Conservation (phyloP, 2,329 filamentous ascomycete genomes). For the Penicillium sp. region DNA sequence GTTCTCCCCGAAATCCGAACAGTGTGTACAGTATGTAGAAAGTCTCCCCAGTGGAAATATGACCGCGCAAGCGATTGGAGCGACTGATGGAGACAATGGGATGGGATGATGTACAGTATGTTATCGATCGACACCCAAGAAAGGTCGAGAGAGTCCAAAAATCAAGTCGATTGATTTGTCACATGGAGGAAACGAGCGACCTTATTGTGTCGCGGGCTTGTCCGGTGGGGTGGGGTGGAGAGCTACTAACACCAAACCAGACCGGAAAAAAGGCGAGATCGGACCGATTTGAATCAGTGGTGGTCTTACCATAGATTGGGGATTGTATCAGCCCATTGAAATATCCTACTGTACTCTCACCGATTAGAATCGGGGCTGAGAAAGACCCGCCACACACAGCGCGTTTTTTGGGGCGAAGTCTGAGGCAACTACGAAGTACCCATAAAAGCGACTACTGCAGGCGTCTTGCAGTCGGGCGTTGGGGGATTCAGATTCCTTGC, state of each 20-base stretch:
- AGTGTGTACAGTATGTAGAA: too few species aligned
- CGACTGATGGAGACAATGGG: not conserved
- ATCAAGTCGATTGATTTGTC: conserved; percentile 5
- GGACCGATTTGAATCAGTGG: not conserved
- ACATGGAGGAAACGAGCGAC: not conserved
- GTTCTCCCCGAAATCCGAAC: conserved; percentile 7
- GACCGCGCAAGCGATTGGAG: conserved; percentile 1
- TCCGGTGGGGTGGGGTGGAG: not conserved
- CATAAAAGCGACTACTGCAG: not conserved
- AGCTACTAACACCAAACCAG: not conserved
- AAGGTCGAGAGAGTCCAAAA: conserved; percentile 2
- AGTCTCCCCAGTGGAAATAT: not conserved
- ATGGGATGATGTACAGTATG: not conserved
- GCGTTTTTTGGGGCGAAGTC: not conserved
- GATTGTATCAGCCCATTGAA: too few species aligned
- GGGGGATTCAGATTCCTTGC: not conserved
- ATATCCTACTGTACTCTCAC: too few species aligned
- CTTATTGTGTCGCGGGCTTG: not conserved
- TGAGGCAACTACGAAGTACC: not conserved
- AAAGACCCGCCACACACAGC: not conserved
- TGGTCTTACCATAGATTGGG: not conserved
- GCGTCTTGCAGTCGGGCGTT: not conserved
- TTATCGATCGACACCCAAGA: conserved; percentile 8
- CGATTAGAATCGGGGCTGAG: not conserved
- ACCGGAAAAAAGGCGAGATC: not conserved